Conservation (phyloP, 2,329 filamentous ascomycete genomes). For the Amesomyces nigricolor region DNA sequence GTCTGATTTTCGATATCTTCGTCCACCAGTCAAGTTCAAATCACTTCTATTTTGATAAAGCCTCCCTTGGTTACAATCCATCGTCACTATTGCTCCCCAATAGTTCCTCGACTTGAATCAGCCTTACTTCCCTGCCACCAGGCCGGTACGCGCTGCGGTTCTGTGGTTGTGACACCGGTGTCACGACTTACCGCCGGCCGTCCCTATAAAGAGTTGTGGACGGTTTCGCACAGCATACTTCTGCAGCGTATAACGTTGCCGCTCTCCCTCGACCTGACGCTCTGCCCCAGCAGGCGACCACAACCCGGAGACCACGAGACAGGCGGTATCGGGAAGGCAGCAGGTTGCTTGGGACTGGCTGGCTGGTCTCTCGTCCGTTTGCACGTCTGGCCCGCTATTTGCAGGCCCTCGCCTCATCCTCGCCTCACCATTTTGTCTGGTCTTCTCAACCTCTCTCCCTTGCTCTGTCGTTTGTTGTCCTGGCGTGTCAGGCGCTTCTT, state of each 20-base stretch:
- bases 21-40: no score
- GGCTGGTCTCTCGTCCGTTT: conserved; percentile 11
- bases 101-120: conserved; percentile 1
- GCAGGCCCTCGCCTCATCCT: background rate
- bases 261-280: background rate
- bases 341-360: conserved; percentile 5
- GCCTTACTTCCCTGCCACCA: background rate
- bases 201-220: conserved; percentile 1
- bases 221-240: conserved; percentile 5
- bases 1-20: no score
- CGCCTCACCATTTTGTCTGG: background rate
- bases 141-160: background rate
- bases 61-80: no score
- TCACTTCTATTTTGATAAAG: no score
- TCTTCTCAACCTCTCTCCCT: background rate
- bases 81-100: background rate
- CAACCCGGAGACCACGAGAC: background rate
- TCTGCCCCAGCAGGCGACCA: background rate
- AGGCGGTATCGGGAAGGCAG: conserved; percentile 8
- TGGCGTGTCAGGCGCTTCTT: background rate
- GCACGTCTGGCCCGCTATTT: conserved; percentile 11
- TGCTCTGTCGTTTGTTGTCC: background rate
- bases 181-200: conserved; percentile 11
- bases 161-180: conserved; percentile 9
- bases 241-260: conserved; percentile 6